phyloP scores from a whole-genome alignment of 2,329 filamentous ascomycete genomes.

The Alternaria metachromatica region DNA sequence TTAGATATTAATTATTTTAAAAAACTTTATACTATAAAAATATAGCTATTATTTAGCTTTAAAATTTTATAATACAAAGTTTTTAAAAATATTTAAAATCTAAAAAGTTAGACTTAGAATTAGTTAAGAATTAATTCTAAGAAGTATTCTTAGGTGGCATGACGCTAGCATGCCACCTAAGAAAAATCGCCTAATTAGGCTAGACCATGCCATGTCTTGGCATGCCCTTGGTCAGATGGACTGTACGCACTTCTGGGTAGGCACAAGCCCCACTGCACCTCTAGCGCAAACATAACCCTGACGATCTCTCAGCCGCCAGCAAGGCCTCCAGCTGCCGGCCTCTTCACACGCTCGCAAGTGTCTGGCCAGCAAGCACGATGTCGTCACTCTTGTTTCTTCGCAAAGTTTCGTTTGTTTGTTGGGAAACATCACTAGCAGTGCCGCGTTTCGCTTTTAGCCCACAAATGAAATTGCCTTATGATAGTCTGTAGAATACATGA shows the following conservation, averaged over 20 bases:
- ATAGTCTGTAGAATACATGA: slow-evolving; percentile 52
- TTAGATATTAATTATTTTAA: too few species aligned
- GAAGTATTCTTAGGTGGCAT: too few species aligned
- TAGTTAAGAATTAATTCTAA: too few species aligned
- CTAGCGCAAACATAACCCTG: slow-evolving; percentile 29
- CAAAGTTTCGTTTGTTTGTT: background rate
- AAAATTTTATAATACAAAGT: too few species aligned
- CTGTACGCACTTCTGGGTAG: slow-evolving; percentile 21
- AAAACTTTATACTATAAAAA: too few species aligned
- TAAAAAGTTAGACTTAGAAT: too few species aligned
- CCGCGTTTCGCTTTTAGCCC: slow-evolving; percentile 11
- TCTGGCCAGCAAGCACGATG: slow-evolving; percentile 3
- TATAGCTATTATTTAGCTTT: too few species aligned
- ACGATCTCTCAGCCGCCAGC: slow-evolving; percentile 35
- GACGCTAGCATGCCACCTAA: too few species aligned
- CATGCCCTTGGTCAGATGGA: too few species aligned
- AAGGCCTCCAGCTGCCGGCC: slow-evolving; percentile 16
- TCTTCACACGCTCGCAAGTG: slow-evolving; percentile 11
- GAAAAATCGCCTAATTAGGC: too few species aligned
- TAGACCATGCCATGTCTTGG: too few species aligned
- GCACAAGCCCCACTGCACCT: slow-evolving; percentile 30
- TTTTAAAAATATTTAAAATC: too few species aligned
- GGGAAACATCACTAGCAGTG: slow-evolving; percentile 1
- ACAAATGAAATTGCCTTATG: slow-evolving; percentile 52
- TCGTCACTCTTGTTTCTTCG: slow-evolving; percentile 10